Evolutionary conservation across 2,329 filamentous ascomycete genomes (phyloP).

Genomic region (Cercospora sojina): DNA sequence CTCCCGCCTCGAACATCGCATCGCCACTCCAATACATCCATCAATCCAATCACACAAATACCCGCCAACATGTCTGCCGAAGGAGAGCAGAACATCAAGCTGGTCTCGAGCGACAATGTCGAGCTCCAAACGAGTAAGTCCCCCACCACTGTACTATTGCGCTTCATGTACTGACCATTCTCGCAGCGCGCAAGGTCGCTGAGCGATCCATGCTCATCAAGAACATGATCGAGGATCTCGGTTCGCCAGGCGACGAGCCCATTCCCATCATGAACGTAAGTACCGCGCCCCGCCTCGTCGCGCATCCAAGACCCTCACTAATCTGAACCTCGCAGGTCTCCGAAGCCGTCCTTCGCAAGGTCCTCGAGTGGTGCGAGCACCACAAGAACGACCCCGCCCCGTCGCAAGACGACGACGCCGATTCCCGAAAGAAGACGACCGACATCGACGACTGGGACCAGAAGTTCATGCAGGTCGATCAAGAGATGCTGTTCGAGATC

Average conservation of each 20-base stretch:
- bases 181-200: conserved; percentile 71
- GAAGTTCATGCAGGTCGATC: conserved; percentile 99
- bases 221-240: conserved; percentile 95
- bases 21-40: conserved; percentile 4
- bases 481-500: conserved; percentile 99
- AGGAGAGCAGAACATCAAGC: conserved; percentile 41
- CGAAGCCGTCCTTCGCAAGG: conserved; percentile 89
- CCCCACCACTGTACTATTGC: neutral
- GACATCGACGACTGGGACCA: conserved; percentile 99
- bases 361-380: conserved; percentile 96
- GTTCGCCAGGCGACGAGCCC: conserved; percentile 61
- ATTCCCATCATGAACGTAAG: conserved; percentile 80
- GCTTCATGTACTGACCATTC: conserved; percentile 21
- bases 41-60: conserved; percentile 16
- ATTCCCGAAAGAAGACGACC: conserved; percentile 95
- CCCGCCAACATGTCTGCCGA: conserved; percentile 36
- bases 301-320: conserved; percentile 27
- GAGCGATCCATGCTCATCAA: conserved; percentile 95
- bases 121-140: conserved; percentile 45
- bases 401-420: conserved; percentile 81
- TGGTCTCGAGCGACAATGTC: conserved; percentile 49
- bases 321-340: conserved; percentile 60
- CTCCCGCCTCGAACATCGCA: neutral
- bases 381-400: conserved; percentile 87
- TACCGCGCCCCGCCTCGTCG: conserved; percentile 11